Base-by-base conservation (phyloP, 2,329 filamentous ascomycete genomes). In the Colletotrichum sp. region DNA sequence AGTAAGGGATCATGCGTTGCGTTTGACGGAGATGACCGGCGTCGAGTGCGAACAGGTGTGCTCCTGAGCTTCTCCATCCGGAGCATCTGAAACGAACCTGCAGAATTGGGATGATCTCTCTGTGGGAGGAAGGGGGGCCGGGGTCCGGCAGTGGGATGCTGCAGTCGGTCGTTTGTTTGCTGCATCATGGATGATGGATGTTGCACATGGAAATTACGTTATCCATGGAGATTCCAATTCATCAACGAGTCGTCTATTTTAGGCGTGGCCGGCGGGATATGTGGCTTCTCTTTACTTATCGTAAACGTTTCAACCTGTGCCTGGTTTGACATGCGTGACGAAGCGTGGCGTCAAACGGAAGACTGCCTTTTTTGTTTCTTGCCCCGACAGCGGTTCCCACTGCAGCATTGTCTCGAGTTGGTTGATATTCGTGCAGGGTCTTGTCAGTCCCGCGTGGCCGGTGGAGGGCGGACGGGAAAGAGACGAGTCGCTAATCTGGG, bases 11-110 rank as follows among this genome's bases (percentile, higher is more conserved):
- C 43, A 61, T 62, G 70, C 55, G 64, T 28, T 67, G 70, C 22
- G 64, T 69, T 74, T 65, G 65, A 76, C 74, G 74, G 74, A 76
- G 70, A 76, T 76, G 70, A 76, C 74, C 74, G 73, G 43, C 32
- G 70, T 73, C 52, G 58, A 65, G 13, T 75, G 56, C 32, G 66
- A 62, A 61, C 43, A 30, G 48, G 43, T 65, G 66, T 36, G 70
- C 58, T 60, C 43, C 70, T 66, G 60, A 39, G 43, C 48, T 65
- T 25, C 58, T 68, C 58, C 48, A 68, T 61, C 60, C 66, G 71
- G 71, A 76, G 61, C 52, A 39, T 75, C 66, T 76, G 71, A 76
- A 76, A 76, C 74, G 55, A 66, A 71, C 61, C 66, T 75, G 71
- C 66, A 76, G 43, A 70, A 66, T 73, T 48, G 65, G 65, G 43